Base-by-base conservation (phyloP, 2,329 filamentous ascomycete genomes). In the Penicillium glabrum region DNA sequence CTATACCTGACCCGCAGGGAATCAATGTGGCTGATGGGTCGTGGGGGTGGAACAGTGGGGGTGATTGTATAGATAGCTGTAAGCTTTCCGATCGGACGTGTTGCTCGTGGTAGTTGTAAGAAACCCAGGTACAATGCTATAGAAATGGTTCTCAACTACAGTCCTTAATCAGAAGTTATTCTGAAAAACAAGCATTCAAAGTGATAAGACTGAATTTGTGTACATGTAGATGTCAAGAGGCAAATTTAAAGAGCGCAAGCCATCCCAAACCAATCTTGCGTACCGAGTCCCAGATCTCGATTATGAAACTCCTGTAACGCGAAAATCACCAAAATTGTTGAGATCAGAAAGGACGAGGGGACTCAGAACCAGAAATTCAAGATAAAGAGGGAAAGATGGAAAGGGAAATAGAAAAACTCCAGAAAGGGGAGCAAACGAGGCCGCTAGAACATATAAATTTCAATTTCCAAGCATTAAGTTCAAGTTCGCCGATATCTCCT, bases 161-260 rank as follows among this genome's bases (percentile, higher is more conserved):
- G 23, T n/a, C 44, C 11, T 19, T 27, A 24, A 2, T 14, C 21
- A 24, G 24, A 3, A n/a, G n/a, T 14, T 23, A 23, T 7, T 41
- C 3, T n/a, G 19, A n/a, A 31, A 24, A 46, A 14, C 21, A 43
- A 24, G 29, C 23, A 45, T 19, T 51, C 24, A 29, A 29, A 46
- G 14, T 48, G 33, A 27, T 51, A 14, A 41, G 16, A 51, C 26
- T 27, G 23, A 37, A 3, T 39, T 53, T 59, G 56, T 52, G 41
- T 59, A 60, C 58, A 62, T 44, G 24, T 50, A 53, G n/a, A 58
- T 49, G 13, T 33, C 39, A 51, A 39, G 8, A 11, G 37, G 29
- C 19, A 26, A 43, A 21, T 24, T 10, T n/a, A 55, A 54, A 33
- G 48, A 60, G 50, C 46, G 60, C 57, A 60, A 60, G 44, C 52